phyloP scores from a whole-genome alignment of 2,329 filamentous ascomycete genomes.

The Neofusicoccum parvum region DNA sequence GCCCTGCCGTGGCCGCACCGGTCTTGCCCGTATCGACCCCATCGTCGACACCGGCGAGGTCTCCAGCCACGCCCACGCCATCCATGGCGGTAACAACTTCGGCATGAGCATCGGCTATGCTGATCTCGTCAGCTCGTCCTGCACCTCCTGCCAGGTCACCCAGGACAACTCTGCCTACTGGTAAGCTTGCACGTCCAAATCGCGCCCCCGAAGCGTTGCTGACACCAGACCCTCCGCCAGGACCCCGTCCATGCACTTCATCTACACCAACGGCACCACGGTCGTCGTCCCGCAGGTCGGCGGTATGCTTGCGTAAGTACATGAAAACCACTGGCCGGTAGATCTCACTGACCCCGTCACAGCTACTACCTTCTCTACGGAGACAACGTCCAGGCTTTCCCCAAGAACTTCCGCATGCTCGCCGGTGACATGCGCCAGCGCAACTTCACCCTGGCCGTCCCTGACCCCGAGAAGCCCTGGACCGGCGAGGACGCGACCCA shows the following conservation, averaged over 20 bases:
- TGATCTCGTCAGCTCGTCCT: conserved; percentile 63
- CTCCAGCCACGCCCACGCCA: conserved; percentile 64
- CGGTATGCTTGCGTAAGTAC: conserved; percentile 37
- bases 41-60: conserved; percentile 63
- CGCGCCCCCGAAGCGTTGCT: neutral
- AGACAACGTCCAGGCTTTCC: conserved; percentile 71
- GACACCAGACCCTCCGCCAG: conserved; percentile 22
- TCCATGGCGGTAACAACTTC: conserved; percentile 70
- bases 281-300: conserved; percentile 64
- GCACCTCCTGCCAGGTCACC: conserved; percentile 69
- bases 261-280: conserved; percentile 63
- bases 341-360: conserved; percentile 37
- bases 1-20: conserved; percentile 65
- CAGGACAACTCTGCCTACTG: conserved; percentile 74
- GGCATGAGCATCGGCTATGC: conserved; percentile 63
- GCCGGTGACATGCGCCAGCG: conserved; percentile 65
- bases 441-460: conserved; percentile 58
- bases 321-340: conserved; percentile 11
- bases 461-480: conserved; percentile 76
- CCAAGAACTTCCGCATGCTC: conserved; percentile 70
- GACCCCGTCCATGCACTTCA: conserved; percentile 70
- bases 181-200: conserved; percentile 32
- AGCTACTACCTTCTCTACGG: conserved; percentile 79
- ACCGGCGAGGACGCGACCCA: conserved; percentile 66
- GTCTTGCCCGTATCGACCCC: conserved; percentile 64